Percentiles rank a stretch among this genome's conserved stretches.
Evolutionary conservation across 177 flowering plant species (phyloP).

Genomic region (Vitis hybrid): DNA sequence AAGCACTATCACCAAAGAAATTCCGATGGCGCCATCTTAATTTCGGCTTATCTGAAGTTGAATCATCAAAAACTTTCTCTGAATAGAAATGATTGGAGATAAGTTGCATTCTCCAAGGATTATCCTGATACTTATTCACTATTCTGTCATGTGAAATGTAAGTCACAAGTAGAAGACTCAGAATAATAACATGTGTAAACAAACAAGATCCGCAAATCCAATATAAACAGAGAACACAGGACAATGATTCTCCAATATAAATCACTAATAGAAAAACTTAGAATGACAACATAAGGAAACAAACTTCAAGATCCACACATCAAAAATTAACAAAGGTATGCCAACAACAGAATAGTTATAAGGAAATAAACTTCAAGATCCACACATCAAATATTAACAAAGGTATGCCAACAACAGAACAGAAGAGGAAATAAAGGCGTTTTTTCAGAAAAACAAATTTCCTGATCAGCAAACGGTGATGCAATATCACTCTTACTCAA

Average conservation of each 20-base stretch:
- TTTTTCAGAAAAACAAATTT: neutral
- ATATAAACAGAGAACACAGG: neutral
- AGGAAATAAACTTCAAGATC: too few species aligned
- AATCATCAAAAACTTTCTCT: slow-evolving; percentile 63
- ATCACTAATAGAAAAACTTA: too few species aligned
- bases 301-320: too few species aligned
- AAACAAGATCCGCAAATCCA: neutral
- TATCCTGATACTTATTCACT: slow-evolving; percentile 37
- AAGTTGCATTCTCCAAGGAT: slow-evolving; percentile 40
- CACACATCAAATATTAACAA: too few species aligned
- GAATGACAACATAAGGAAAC: too few species aligned
- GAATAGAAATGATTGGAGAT: slow-evolving; percentile 54
- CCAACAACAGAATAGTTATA: too few species aligned
- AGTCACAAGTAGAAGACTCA: neutral
- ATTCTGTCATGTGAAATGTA: slow-evolving; percentile 35
- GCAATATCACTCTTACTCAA: neutral
- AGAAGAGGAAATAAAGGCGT: too few species aligned
- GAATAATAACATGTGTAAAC: neutral
- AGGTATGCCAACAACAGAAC: too few species aligned
- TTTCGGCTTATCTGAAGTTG: slow-evolving; percentile 35
- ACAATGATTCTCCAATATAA: too few species aligned
- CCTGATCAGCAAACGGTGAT: neutral
- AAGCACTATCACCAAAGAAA: slow-evolving; percentile 31
- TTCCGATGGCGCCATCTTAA: slow-evolving; percentile 52
- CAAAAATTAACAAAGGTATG: too few species aligned